Base-by-base conservation (phyloP, 2,329 filamentous ascomycete species). In the Penicillium concentricum region DNA sequence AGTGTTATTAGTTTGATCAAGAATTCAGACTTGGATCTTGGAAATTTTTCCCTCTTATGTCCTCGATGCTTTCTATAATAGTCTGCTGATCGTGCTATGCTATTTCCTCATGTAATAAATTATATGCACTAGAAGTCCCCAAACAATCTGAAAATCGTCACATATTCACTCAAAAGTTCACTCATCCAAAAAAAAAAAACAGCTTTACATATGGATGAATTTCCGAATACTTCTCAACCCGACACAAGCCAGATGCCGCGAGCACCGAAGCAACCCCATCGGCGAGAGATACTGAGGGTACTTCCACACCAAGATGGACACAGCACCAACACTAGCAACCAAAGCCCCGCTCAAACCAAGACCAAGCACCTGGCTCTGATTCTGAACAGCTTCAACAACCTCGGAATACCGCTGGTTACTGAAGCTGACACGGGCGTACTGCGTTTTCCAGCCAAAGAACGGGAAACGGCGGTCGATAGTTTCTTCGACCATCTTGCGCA, bases 361-460 rank as follows among this genome's bases (percentile, higher is more conserved):
- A 44, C 83, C 74, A 32, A 92, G 75, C 5, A 89, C 73, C 60
- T 77, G 78, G 2, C 88, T 86, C 72, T 96, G 92, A 53, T 83
- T 76, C 54, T 88, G 83, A 55, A 88, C 91, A 62, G 83, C 84
- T 38, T 77, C 79, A 34, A 91, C 82, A 4, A 97, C 89, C 59
- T 95, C 88, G 0, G 89, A 90, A 74, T 99, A 99, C 20, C 90
- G 80, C 76, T 96, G 89, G 68, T 96, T 97, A 57, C 91, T 91
- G 72, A 99, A 99, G 64, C 92, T 96, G 9, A 99, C 88, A 20
- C 93, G 84, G 0, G 89, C 87, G 71, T 99, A 99, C 76, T 96
- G 91, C 2, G 94, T 99, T 69, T 88, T 86, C 87, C 93, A 97
- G 0, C 93, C 94, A 13, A 92, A 75, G 26, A 82, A 78, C 0